Evolutionary conservation across 768 basidiomycete species (phyloP).

Genomic region (Phlebiopsis flavidoalba): DNA sequence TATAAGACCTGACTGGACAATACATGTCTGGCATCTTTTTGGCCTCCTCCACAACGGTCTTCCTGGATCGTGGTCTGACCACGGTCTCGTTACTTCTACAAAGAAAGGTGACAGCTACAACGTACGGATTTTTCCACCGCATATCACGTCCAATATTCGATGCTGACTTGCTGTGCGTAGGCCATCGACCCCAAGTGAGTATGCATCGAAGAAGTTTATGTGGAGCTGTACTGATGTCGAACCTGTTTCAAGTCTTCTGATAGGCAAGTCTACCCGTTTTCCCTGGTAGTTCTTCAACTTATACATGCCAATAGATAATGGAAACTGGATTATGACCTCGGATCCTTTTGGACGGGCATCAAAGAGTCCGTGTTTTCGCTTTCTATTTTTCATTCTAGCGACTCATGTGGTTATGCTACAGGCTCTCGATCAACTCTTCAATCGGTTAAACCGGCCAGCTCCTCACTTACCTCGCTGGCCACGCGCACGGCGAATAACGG

Average conservation of each 20-base stretch:
- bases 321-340: slow-evolving; percentile 46
- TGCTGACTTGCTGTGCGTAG: slow-evolving; percentile 17
- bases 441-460: slow-evolving; percentile 38
- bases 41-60: slow-evolving; percentile 44
- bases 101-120: slow-evolving; percentile 33
- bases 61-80: slow-evolving; percentile 30
- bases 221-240: background rate
- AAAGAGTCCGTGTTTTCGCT: slow-evolving; percentile 23
- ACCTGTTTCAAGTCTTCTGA: slow-evolving; percentile 17
- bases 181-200: slow-evolving; percentile 51
- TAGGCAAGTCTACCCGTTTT: slow-evolving; percentile 22
- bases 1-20: background rate
- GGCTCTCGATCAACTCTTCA: slow-evolving; percentile 20
- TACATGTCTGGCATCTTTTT: slow-evolving; percentile 48
- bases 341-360: slow-evolving; percentile 55
- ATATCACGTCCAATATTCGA: background rate
- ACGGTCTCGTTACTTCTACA: slow-evolving; percentile 44
- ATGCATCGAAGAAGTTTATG: too few species aligned
- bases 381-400: background rate
- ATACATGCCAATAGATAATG: slow-evolving; percentile 25
- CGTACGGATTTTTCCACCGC: slow-evolving; percentile 20
- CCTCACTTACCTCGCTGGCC: slow-evolving; percentile 38
- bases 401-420: background rate
- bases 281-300: background rate
- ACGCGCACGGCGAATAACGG: slow-evolving; percentile 37